A percentile compares a stretch with the other conserved stretches of the same genome.
phyloP scores from a whole-genome alignment of 2,329 filamentous ascomycete species.

The Fusarium sp. region DNA sequence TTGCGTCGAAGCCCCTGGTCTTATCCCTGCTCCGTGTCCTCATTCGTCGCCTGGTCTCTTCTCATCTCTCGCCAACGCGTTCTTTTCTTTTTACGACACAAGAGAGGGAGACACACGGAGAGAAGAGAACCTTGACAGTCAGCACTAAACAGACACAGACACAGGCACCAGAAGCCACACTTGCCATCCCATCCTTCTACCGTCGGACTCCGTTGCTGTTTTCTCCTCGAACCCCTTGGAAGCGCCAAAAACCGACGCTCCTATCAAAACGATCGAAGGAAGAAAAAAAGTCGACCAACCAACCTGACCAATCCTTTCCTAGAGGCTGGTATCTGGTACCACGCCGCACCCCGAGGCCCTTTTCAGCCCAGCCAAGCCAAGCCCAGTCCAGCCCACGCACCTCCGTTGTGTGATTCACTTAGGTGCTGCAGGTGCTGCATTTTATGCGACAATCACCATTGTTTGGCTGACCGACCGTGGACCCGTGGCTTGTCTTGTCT shows the following conservation, averaged over 20 bases:
- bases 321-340: conserved; percentile 32
- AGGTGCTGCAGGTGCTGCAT: conserved; percentile 49
- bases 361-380: conserved; percentile 38
- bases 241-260: conserved; percentile 16
- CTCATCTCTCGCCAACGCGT: conserved; percentile 47
- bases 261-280: conserved; percentile 18
- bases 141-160: conserved; percentile 42
- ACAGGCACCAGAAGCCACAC: conserved; percentile 37
- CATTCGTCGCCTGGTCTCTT: conserved; percentile 49
- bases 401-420: conserved; percentile 43
- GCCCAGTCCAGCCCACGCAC: conserved; percentile 34
- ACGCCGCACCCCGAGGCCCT: conserved; percentile 37
- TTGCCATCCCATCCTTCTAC: conserved; percentile 34
- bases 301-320: conserved; percentile 24
- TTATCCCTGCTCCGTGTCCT: conserved; percentile 38
- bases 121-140: conserved; percentile 41
- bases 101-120: conserved; percentile 17
- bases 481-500: conserved; percentile 49
- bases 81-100: conserved; percentile 51
- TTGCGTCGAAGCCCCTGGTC: conserved; percentile 40
- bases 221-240: conserved; percentile 30
- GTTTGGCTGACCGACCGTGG: conserved; percentile 51
- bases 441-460: conserved; percentile 53
- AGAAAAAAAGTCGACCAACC: conserved; percentile 35
- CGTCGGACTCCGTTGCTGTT: conserved; percentile 27